These are phyloP conservation scores for Erigeron canadensis DNA, from an alignment of 129 eudicot species.

Conservation along the genomic window DNA sequence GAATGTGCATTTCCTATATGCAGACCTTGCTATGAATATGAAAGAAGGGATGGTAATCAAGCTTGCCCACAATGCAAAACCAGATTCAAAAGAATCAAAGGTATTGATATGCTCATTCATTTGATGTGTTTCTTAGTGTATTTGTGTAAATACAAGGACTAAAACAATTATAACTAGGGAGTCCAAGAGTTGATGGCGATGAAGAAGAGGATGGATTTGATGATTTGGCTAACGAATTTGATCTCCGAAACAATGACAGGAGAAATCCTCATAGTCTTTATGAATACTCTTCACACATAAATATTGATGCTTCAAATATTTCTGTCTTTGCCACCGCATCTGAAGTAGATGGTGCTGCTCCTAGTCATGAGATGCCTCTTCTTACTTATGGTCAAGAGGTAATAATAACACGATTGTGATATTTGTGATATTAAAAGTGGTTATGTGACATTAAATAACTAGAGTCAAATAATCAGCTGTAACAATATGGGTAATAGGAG, in stretches of 20 bases:
- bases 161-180: conserved; percentile 33
- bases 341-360: conserved; percentile 37
- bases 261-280: conserved; percentile 42
- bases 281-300: conserved; percentile 36
- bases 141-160: conserved; percentile 2
- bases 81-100: conserved; percentile 66
- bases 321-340: conserved; percentile 48
- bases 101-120: conserved; percentile 20
- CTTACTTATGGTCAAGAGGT: conserved; percentile 72
- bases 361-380: conserved; percentile 46
- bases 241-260: conserved; percentile 30
- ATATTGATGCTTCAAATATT: conserved; percentile 36
- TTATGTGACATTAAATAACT: neutral
- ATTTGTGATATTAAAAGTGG: neutral
- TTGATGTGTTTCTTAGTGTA: neutral
- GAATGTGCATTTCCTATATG: conserved; percentile 87
- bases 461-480: neutral
- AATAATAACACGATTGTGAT: conserved; percentile 2
- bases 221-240: conserved; percentile 67
- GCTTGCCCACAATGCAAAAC: conserved; percentile 83
- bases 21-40: conserved; percentile 70
- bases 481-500: neutral
- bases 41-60: conserved; percentile 68
- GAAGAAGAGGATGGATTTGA: conserved; percentile 81
- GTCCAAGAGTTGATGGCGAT: conserved; percentile 78